Percentiles rank a stretch among this genome's conserved stretches.
Evolutionary conservation across 2,329 filamentous ascomycete species (phyloP).

Genomic region (Ceratocystis alfenasii): DNA sequence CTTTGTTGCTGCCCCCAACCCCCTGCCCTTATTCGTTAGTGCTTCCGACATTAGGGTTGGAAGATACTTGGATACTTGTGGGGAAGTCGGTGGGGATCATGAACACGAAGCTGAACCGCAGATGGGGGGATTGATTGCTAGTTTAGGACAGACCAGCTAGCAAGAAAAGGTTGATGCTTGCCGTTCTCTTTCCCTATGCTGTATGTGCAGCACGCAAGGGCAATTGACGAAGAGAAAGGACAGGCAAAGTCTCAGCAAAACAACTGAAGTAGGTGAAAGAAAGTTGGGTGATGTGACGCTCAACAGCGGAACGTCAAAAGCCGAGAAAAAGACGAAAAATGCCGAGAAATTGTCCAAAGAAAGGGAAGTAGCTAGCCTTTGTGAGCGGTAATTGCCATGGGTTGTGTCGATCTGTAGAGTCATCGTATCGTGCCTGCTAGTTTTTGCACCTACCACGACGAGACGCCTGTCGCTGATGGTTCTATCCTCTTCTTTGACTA

Average conservation of each 20-base stretch:
- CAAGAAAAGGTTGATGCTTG: neutral
- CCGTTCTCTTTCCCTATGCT: neutral
- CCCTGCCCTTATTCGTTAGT: neutral
- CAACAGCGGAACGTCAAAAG: neutral
- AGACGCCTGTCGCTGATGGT: no score
- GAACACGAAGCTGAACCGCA: constrained; percentile 4
- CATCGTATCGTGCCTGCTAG: neutral
- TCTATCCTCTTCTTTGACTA: neutral
- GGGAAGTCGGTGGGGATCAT: constrained; percentile 6
- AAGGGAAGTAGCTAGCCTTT: neutral
- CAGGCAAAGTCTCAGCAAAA: neutral
- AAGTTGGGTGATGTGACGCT: no score
- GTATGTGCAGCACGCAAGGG: neutral
- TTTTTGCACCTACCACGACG: neutral
- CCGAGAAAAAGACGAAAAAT: constrained; percentile 4
- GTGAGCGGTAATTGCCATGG: neutral
- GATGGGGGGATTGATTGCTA: constrained; percentile 4
- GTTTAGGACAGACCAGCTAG: constrained; percentile 9
- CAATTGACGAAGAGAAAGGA: neutral
- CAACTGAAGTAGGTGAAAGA: neutral
- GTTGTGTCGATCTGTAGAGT: neutral
- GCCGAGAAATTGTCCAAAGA: neutral
- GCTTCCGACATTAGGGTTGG: neutral
- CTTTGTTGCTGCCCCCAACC: neutral
- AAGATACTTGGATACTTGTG: neutral